A percentile compares a stretch with the other conserved stretches of the same genome.
These are phyloP conservation scores for Kalmusia sp. DNA, from an alignment of 2,329 filamentous ascomycete species.

Conservation along the genomic window DNA sequence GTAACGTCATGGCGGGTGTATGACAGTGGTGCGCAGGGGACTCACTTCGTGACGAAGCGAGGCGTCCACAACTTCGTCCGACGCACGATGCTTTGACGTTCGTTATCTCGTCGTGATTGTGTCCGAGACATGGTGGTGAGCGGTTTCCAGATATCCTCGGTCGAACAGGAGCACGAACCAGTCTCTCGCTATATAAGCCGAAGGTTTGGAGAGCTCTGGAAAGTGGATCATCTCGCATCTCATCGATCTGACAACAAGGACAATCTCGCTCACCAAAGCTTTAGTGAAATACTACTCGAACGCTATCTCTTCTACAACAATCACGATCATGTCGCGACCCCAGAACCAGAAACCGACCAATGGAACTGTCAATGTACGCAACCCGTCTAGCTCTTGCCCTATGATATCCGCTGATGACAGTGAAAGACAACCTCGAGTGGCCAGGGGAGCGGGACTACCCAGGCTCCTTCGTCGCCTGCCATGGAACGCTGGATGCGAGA, in stretches of 20 bases:
- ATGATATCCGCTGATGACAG: not conserved
- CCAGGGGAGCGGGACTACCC: not conserved
- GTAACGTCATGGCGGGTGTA: not conserved
- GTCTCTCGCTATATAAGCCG: slow-evolving; percentile 3
- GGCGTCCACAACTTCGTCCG: not conserved
- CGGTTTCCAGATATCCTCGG: not conserved
- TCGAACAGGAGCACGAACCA: slow-evolving; percentile 3
- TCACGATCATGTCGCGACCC: not conserved
- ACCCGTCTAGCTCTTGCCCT: not conserved
- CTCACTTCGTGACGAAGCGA: not conserved
- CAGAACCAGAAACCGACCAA: not conserved
- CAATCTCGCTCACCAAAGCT: not conserved
- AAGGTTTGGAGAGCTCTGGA: not conserved
- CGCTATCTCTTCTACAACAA: not conserved
- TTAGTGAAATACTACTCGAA: not conserved
- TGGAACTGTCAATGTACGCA: not conserved
- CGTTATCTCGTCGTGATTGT: not conserved
- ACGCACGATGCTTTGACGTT: not conserved
- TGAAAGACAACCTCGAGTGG: not conserved
- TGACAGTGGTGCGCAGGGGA: not conserved
- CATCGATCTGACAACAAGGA: not conserved
- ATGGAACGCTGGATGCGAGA: slow-evolving; percentile 11
- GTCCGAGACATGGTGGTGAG: slow-evolving; percentile 5
- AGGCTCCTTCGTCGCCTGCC: slow-evolving; percentile 8
- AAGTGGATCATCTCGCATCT: slow-evolving; percentile 2